Percentiles rank a stretch among this genome's conserved stretches.
Conservation (phyloP, 805 yeast species). For the Brettanomyces naardenensis region DNA sequence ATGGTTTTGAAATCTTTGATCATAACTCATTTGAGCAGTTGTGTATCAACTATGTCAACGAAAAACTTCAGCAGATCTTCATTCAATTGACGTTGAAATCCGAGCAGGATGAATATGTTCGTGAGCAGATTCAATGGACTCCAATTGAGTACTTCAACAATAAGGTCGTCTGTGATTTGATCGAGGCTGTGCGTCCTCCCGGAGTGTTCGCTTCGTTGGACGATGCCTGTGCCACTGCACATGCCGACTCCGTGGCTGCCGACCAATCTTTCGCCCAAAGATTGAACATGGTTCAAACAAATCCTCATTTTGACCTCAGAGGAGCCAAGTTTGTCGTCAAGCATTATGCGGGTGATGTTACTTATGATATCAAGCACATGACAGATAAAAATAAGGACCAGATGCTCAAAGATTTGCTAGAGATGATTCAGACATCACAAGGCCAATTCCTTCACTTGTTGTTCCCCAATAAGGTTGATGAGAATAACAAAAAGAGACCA, state of each 20-base stretch:
- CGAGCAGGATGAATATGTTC: constrained; percentile 95
- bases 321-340: constrained; percentile 81
- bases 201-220: constrained; percentile 94
- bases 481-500: constrained; percentile 67
- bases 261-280: constrained; percentile 94
- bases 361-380: constrained; percentile 81
- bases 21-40: constrained; percentile 92
- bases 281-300: constrained; percentile 71
- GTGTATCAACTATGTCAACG: constrained; percentile 93
- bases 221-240: constrained; percentile 97
- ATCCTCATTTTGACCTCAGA: constrained; percentile 85
- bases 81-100: constrained; percentile 93
- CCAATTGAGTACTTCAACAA: constrained; percentile 96
- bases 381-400: constrained; percentile 97
- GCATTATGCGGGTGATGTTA: constrained; percentile 98
- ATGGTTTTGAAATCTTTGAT: constrained; percentile 94
- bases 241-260: constrained; percentile 94
- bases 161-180: constrained; percentile 92
- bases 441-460: constrained; percentile 53
- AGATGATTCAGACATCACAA: constrained; percentile 63
- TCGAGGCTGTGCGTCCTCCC: constrained; percentile 90
- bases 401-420: constrained; percentile 79
- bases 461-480: constrained; percentile 60
- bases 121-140: constrained; percentile 94
- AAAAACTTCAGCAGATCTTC: constrained; percentile 92